A percentile compares a stretch with the other conserved stretches of the same genome.
Evolutionary conservation across 371 early-diverging fungal genomes (phyloP).

Genomic region (Nematocida ausubeli): DNA sequence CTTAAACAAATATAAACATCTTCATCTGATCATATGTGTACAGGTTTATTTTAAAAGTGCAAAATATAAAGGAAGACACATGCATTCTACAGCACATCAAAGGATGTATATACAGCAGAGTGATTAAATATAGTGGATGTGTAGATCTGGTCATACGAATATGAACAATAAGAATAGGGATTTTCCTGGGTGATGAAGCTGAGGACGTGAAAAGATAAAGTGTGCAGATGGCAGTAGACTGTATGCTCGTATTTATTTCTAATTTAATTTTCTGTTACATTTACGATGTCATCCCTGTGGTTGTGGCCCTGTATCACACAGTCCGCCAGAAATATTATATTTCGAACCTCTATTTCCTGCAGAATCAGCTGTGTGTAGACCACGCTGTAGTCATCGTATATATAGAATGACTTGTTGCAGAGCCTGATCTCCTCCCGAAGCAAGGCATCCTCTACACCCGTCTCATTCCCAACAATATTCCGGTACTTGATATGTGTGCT

Average conservation of each 20-base stretch:
- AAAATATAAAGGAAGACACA: no score
- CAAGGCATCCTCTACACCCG: slow-evolving; percentile 39
- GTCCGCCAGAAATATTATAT: slow-evolving; percentile 96
- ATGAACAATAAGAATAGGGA: no score
- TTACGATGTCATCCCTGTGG: slow-evolving; percentile 47
- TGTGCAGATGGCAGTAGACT: background rate
- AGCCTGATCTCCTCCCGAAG: slow-evolving; percentile 43
- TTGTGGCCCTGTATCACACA: slow-evolving; percentile 94
- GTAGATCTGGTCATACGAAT: no score
- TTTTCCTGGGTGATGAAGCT: no score
- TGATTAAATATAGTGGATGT: no score
- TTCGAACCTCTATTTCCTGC: slow-evolving; percentile 96
- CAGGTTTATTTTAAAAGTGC: no score
- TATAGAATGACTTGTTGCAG: slow-evolving; percentile 60
- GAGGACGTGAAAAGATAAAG: background rate
- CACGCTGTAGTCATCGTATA: slow-evolving; percentile 61
- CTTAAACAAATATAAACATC: no score
- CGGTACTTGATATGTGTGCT: slow-evolving; percentile 41
- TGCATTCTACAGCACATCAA: no score
- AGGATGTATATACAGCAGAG: no score
- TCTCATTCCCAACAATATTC: slow-evolving; percentile 36
- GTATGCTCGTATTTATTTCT: no score
- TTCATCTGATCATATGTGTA: no score
- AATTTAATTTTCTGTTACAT: slow-evolving; percentile 13
- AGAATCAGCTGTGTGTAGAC: slow-evolving; percentile 83